Conservation (phyloP, 345 rosid genomes). For the Eucalyptus viminalis region DNA sequence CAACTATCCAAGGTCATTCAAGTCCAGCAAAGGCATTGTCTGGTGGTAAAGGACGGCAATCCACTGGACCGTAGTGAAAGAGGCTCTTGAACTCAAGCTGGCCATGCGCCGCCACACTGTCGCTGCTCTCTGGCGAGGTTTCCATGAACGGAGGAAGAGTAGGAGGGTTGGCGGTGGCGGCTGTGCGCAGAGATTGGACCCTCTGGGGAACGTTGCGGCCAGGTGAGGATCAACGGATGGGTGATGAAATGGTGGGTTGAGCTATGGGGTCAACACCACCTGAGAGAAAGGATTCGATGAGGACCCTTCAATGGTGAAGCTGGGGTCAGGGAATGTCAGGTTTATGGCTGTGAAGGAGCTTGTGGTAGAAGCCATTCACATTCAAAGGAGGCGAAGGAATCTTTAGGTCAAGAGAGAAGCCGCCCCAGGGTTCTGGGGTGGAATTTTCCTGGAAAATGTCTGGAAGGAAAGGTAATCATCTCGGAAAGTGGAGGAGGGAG, state of each 20-base stretch:
- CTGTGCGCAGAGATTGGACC: neutral
- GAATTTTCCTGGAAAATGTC: too few relatives aligned
- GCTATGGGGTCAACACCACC: neutral
- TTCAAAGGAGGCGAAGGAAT: too few relatives aligned
- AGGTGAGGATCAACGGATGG: neutral
- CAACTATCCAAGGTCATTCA: neutral
- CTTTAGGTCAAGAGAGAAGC: too few relatives aligned
- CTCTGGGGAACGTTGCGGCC: neutral
- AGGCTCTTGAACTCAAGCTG: neutral
- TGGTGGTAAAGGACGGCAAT: neutral
- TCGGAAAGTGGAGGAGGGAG: too few relatives aligned
- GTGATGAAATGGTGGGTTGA: neutral
- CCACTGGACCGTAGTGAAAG: neutral
- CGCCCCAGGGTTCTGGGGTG: neutral
- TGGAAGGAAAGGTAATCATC: too few relatives aligned
- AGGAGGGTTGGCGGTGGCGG: neutral
- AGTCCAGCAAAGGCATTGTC: neutral
- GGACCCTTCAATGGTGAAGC: neutral
- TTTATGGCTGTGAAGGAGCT: too few relatives aligned
- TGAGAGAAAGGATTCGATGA: neutral
- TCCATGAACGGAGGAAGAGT: neutral
- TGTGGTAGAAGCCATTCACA: too few relatives aligned
- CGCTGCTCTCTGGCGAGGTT: neutral
- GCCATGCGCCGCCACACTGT: neutral
- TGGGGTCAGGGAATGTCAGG: too few relatives aligned